A percentile compares a stretch with the other conserved stretches of the same genome.
Conservation (phyloP, 495 filamentous ascomycete species). For the Neurospora terricola region DNA sequence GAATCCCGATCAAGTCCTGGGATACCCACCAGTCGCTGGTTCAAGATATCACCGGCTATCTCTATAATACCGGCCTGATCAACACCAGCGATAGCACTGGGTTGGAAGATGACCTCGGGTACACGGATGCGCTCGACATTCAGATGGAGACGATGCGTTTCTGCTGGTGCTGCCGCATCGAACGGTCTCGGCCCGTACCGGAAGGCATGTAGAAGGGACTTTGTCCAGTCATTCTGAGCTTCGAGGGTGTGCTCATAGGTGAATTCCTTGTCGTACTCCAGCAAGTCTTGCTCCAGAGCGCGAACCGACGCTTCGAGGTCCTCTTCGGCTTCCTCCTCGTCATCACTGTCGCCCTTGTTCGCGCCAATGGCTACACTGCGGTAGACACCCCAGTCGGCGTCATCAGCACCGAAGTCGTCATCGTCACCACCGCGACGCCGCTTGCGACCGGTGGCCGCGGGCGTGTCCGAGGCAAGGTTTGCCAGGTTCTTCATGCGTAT, state of each 20-base stretch:
- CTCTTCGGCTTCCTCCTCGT: constrained; percentile 78
- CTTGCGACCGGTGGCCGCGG: constrained; percentile 56
- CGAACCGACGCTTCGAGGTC: constrained; percentile 66
- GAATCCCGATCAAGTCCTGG: constrained; percentile 45
- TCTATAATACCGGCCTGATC: constrained; percentile 92
- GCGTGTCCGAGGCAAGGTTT: constrained; percentile 85
- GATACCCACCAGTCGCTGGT: constrained; percentile 54
- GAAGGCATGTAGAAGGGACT: constrained; percentile 81
- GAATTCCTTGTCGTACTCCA: constrained; percentile 79
- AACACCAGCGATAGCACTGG: constrained; percentile 77
- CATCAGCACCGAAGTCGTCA: constrained; percentile 93
- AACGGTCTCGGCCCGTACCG: constrained; percentile 77
- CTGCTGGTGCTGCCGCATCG: constrained; percentile 66
- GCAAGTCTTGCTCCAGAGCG: constrained; percentile 68
- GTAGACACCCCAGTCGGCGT: constrained; percentile 96
- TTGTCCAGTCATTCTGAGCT: constrained; percentile 89
- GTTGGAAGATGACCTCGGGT: constrained; percentile 91
- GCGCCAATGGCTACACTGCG: constrained; percentile 73
- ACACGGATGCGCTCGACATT: constrained; percentile 96
- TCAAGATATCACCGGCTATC: constrained; percentile 76
- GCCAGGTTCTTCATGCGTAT: constrained; percentile 98
- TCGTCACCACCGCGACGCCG: constrained; percentile 67
- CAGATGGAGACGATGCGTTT: constrained; percentile 82
- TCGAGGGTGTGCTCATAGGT: constrained; percentile 84
- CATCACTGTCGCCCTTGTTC: constrained; percentile 52